Evolutionary conservation across 2,329 filamentous ascomycete species (phyloP), one percentile per base, ranked within the genome.

Genomic region (Botryotinia convoluta): DNA sequence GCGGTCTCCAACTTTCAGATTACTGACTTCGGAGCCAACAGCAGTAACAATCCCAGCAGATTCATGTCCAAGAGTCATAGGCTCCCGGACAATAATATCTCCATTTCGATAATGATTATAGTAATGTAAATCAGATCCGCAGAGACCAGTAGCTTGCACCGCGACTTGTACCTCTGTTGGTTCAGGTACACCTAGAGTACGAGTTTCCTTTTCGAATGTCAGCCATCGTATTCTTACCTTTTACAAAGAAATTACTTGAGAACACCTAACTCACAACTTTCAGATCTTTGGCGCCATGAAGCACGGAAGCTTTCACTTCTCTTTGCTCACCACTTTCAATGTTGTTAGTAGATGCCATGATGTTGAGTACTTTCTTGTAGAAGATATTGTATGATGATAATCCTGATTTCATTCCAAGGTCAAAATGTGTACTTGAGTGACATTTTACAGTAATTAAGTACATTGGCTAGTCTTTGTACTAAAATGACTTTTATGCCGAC

Each of bases 101-200:
- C 96, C 95, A 81, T 98, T 98, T 84, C 93, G 93, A 79, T 95
- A 95, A 72, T 92, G 92, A 82, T 96, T 93, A 94, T 95, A 98
- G 86, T 98, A 98, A 85, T 98, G 95, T 73, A 98, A 91, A 82
- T 98, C 95, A 75, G 93, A 97, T 87, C 95, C 96, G 86, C 96
- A 98, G 79, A 98, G 98, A 71, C 96, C 96, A 4, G 95, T 98
- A 83, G 93, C 95, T 84, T 95, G 93, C 81, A 98, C 89, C 71
- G 93, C 93, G 74, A 98, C 83, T 61, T 94, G 94, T 67, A 98
- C 94, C 85, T 98, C 93, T 69, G 73, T 71, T 65, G 79, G 64
- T 35, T 69, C 74, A 68, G 80, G 81, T 26, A 71, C 67, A 20
- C 57, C 57, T 9, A 82, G 76, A 14, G 69, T 60, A 42, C 80